Evolutionary conservation across 2,329 filamentous ascomycete species (phyloP), one percentile per base, ranked within the genome.

Genomic region (Microsporum audouinii): DNA sequence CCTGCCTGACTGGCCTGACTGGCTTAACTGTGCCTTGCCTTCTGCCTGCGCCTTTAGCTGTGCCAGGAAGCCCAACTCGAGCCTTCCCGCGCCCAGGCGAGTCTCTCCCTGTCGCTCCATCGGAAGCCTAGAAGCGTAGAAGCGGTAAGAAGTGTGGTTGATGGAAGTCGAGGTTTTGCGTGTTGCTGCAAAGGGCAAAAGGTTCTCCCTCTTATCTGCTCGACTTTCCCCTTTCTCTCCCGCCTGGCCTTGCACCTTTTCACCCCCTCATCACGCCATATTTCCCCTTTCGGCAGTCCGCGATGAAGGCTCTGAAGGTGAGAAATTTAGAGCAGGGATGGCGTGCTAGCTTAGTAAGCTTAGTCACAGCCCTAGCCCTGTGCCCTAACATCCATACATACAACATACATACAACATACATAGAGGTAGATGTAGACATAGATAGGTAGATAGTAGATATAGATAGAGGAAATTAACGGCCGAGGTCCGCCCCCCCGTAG

Each of bases 401-500:
- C 17, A 23, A 23, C 17, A 23, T 23, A 23, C 17, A 23, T 23
- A 23, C 17, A 23, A 23, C 17, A 23, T 23, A 23, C 17, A 23
- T 23, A 23, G 39, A 36, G 10, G 34, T n/a, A 23, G 39, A 23
- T 23, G 17, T 23, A 36, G 34, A 36, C 34, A 43, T 3, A 43
- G 14, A 43, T 14, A 43, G n/a, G 38, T n/a, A 43, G 10, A 10
- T 17, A 47, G 4, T 8, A 29, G 43, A 23, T 7, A 47, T 5
- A 29, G 17, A 7, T 47, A 8, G 6, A 47, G 43, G 12, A 10
- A 10, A 6, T n/a, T 5, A 43, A 6, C n/a, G n/a, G 39, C 12
- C 17, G n/a, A 43, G n/a, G 39, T 55, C 33, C 10, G 51, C 51
- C 7, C 51, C 63, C 1, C 63, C 60, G 57, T 60, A 63, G 51